These are phyloP conservation scores for Nicotiana attenuata DNA, from an alignment of 257 asterid species.

Conservation along the genomic window DNA sequence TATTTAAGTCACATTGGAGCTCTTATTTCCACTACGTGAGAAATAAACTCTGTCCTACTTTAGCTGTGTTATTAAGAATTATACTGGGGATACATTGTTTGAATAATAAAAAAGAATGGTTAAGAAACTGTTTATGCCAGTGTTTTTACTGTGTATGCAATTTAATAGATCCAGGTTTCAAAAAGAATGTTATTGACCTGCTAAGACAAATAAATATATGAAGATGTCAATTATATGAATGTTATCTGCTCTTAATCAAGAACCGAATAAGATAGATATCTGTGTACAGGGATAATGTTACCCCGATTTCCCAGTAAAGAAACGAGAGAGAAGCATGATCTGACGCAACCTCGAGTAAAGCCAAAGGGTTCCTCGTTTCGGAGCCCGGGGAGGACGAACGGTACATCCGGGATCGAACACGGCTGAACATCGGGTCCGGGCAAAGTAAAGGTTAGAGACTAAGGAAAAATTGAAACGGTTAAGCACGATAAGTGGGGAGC, in stretches of 20 bases:
- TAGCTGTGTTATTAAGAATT: background rate
- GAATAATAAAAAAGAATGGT: background rate
- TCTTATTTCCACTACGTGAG: background rate
- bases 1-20: background rate
- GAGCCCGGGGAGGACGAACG: too few relatives aligned
- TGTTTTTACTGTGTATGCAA: background rate
- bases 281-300: too few relatives aligned
- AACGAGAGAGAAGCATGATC: too few relatives aligned
- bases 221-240: background rate
- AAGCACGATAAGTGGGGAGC: too few relatives aligned
- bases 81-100: background rate
- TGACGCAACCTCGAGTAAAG: too few relatives aligned
- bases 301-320: too few relatives aligned
- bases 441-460: too few relatives aligned
- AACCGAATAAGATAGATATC: background rate
- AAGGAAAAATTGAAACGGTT: too few relatives aligned
- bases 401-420: too few relatives aligned
- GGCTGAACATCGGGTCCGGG: too few relatives aligned
- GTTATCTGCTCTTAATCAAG: background rate
- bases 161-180: background rate
- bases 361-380: too few relatives aligned
- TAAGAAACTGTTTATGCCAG: background rate
- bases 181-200: background rate
- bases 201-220: background rate
- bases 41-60: background rate